Evolutionary conservation across 2,329 filamentous ascomycete species (phyloP), one percentile per base, ranked within the genome.

Genomic region (Penicillium sp.): DNA sequence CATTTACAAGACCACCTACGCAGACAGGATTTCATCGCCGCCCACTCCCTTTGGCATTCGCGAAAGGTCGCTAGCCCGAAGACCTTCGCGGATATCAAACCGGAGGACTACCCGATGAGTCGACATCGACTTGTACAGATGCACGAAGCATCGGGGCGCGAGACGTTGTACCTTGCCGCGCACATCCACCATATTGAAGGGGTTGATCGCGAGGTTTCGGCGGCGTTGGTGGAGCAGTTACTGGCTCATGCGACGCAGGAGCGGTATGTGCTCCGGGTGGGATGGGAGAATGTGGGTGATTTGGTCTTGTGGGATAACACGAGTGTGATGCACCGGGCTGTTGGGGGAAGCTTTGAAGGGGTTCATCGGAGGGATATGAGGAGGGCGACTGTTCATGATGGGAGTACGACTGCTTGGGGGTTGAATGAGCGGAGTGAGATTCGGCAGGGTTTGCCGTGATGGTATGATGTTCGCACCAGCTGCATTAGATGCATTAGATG

Each of bases 271-370:
- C 51, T 78, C 7, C 72, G 68, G 5, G 71, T 84, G 3, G 63
- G 70, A 33, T 85, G 81, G 82, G 56, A 76, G 23, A 62, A 75
- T 7, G 60, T 68, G 0, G 75, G 79, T 0, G 83, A 85, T 60
- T 40, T 85, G 49, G 64, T 85, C 13, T 73, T 82, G 15, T 85
- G 83, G 83, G 83, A 86, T 58, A 85, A 85, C 62, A 79, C 79
- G 0, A 77, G 74, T 42, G 78, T 80, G 13, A 75, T 85, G 73
- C 82, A 86, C 65, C 67, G 81, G 5, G 79, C 80, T 0, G 75
- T 72, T 1, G 69, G 71, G 1, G 81, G 81, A 0, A 63, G 64
- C 0, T 83, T 80, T 52, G 74, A 75, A 54, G 77, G 78, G 73
- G 59, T 79, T 74, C n/a, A n/a, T 60, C 69, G 63, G 52, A 69